Percentiles rank a stretch among this genome's conserved stretches.
Conservation (phyloP, 1,139 yeast species). For the Meyerozyma athensensis region DNA sequence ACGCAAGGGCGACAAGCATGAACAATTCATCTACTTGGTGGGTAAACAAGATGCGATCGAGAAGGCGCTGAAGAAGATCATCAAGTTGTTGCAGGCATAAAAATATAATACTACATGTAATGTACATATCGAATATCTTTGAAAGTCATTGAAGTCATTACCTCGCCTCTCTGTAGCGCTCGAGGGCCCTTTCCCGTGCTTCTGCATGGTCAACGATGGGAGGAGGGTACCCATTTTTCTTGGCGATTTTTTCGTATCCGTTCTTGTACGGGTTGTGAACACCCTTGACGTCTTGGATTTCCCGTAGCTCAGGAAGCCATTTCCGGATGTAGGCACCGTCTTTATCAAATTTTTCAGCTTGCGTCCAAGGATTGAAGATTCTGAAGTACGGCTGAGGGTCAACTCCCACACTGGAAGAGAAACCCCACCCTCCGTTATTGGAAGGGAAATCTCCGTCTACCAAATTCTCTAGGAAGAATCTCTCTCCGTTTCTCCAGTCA, state of each 20-base stretch:
- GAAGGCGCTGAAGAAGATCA: conserved; percentile 25
- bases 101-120: too few relatives aligned
- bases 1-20: conserved; percentile 47
- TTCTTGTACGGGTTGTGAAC: conserved; percentile 36
- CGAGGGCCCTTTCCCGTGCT: conserved; percentile 34
- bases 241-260: conserved; percentile 13
- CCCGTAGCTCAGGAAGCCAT: conserved; percentile 48
- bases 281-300: conserved; percentile 20
- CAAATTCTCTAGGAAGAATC: conserved; percentile 43
- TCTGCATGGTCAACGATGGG: conserved; percentile 38
- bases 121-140: too few relatives aligned
- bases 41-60: conserved; percentile 35
- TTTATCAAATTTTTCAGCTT: conserved; percentile 45
- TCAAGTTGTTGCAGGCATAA: conserved; percentile 11
- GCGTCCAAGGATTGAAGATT: conserved; percentile 49
- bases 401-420: conserved; percentile 46
- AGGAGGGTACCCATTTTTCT: conserved; percentile 31
- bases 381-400: conserved; percentile 56
- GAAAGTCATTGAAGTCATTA: too few relatives aligned
- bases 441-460: conserved; percentile 52
- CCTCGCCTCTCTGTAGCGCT: conserved; percentile 32
- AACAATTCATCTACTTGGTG: conserved; percentile 36
- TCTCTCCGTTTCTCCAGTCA: conserved; percentile 55
- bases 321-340: conserved; percentile 40
- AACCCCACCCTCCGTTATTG: conserved; percentile 58